Evolutionary conservation across 495 filamentous ascomycete genomes (phyloP), one percentile per base, ranked within the genome.

Genomic region (Annulohypoxylon bovei): DNA sequence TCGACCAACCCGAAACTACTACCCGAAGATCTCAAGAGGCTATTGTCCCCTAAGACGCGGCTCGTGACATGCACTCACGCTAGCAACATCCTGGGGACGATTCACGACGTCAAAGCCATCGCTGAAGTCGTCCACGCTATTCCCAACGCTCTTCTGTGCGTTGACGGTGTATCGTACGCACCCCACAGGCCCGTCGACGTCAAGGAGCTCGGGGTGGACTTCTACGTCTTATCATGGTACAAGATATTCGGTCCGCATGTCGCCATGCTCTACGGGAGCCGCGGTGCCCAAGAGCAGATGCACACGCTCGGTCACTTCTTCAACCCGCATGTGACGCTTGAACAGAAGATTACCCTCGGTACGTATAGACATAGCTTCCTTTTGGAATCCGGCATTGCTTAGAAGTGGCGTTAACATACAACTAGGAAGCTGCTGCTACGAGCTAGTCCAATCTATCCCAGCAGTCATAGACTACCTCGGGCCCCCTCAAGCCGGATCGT

Each of bases 161-260:
- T 84, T n/a, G 81, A 93, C 77, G 91, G 85, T 1, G 91, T 93
- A 0, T 88, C 89, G 27, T 88, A 86, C 65, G 90, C 90, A 12
- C 90, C 91, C 2, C 92, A 94, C 69, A 79, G 91, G 28, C 78
- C 76, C 28, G 79, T 93, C 27, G 89, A 94, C 74, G 88, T 93
- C 14, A 80, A 80, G 57, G 86, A 73, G 1, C 80, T 93, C 4
- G 90, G 84, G 0, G 90, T 91, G 0, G 91, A 93, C 71, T 86
- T 92, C 73, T 93, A 93, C 73, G 81, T 86, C n/a, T 89, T 92
- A 68, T 88, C 84, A 2, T 93, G 91, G 87, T 92, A 92, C 78
- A 92, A 93, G 77, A 88, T 91, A 22, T 93, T 88, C 76, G 91
- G 90, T 0, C 91, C 91, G 3, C 91, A 93, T 67, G 80, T 92